Evolutionary conservation across 345 rosid genomes (phyloP).

Genomic region (Barbarea vulgaris): DNA sequence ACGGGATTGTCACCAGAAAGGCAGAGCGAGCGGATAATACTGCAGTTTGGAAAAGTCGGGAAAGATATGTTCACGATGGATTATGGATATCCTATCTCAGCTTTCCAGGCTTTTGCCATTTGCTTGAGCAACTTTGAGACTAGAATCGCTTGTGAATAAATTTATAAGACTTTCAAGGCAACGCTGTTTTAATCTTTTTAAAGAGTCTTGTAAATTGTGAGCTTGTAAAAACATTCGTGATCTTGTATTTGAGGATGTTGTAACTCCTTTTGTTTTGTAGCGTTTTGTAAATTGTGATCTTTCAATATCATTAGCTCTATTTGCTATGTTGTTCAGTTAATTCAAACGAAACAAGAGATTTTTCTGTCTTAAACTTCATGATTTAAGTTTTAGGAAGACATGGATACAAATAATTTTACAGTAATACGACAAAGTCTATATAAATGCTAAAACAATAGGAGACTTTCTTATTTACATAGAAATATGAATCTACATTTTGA

Average conservation of each 20-base stretch:
- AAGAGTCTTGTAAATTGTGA: slow-evolving; percentile 24
- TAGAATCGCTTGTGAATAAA: slow-evolving; percentile 73
- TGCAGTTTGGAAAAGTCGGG: slow-evolving; percentile 79
- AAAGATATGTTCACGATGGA: slow-evolving; percentile 87
- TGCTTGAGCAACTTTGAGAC: slow-evolving; percentile 87
- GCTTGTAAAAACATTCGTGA: background rate
- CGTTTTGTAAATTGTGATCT: background rate
- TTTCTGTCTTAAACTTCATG: background rate
- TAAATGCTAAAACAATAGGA: background rate
- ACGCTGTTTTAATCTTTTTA: background rate
- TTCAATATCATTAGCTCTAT: background rate
- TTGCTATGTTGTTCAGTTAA: background rate
- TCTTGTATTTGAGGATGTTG: slow-evolving; percentile 1
- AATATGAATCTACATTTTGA: slow-evolving; percentile 10
- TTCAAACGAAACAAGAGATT: background rate
- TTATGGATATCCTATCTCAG: slow-evolving; percentile 69
- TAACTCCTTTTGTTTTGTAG: background rate
- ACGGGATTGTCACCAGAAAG: slow-evolving; percentile 40
- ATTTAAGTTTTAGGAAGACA: background rate
- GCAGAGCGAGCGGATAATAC: slow-evolving; percentile 53
- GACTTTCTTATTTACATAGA: slow-evolving; percentile 25
- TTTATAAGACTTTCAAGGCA: background rate
- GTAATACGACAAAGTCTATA: background rate
- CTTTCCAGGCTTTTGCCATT: slow-evolving; percentile 79
- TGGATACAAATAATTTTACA: slow-evolving; percentile 14